Conservation (phyloP, 441 rosid genomes). For the Omphalea diandra region DNA sequence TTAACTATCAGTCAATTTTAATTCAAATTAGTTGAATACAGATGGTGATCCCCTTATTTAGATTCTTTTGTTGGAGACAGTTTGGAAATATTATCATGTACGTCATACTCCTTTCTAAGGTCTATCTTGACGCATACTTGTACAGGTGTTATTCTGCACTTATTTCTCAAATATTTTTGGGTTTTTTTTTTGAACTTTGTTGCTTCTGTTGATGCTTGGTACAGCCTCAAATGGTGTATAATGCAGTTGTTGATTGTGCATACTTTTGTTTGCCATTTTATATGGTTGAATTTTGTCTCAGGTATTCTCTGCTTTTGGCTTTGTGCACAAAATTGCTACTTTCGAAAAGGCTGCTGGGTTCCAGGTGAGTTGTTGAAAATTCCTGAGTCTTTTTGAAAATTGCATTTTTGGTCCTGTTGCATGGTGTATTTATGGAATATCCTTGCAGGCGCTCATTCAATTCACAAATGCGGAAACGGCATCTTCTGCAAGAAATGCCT, state of each 20-base stretch:
- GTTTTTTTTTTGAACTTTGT: slow-evolving; percentile 34
- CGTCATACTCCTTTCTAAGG: slow-evolving; percentile 75
- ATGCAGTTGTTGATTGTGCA: slow-evolving; percentile 11
- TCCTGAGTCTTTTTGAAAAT: slow-evolving; percentile 13
- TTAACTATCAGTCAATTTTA: slow-evolving; percentile 39
- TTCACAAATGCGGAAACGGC: slow-evolving; percentile 95
- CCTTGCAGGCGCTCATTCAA: slow-evolving; percentile 84
- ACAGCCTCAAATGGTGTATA: slow-evolving; percentile 28
- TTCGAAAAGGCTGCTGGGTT: slow-evolving; percentile 99
- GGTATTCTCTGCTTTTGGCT: slow-evolving; percentile 99
- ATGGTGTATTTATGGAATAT: slow-evolving; percentile 19
- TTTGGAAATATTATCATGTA: slow-evolving; percentile 71
- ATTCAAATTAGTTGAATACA: slow-evolving; percentile 58
- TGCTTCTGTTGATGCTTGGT: slow-evolving; percentile 26
- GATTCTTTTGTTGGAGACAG: slow-evolving; percentile 74
- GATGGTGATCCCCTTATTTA: slow-evolving; percentile 71
- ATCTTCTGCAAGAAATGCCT: slow-evolving; percentile 73
- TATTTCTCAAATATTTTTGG: slow-evolving; percentile 49
- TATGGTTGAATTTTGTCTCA: slow-evolving; percentile 37
- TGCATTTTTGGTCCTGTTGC: slow-evolving; percentile 14
- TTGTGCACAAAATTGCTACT: slow-evolving; percentile 97
- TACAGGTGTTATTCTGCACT: slow-evolving; percentile 89
- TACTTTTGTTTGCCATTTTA: slow-evolving; percentile 18
- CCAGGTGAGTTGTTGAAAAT: slow-evolving; percentile 55
- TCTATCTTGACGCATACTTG: slow-evolving; percentile 72